Evolutionary conservation across 352 stramenopile genomes (phyloP).

Genomic region (Lagenidium sp.): DNA sequence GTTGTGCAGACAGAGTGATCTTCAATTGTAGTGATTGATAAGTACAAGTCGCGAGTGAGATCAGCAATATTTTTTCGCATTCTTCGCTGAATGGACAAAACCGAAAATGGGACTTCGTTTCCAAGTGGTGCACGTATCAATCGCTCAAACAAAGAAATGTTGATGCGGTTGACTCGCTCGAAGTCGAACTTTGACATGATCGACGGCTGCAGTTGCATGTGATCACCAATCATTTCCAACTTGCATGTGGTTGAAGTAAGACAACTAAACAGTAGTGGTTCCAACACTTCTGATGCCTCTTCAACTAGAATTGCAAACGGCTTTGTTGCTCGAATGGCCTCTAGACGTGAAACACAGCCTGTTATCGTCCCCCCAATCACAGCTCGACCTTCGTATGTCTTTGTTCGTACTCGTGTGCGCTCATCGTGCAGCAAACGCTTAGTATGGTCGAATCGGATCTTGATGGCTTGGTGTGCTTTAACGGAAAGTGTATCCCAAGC

Average conservation of each 20-base stretch:
- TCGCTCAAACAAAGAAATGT: slow-evolving; percentile 87
- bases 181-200: slow-evolving; percentile 84
- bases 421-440: slow-evolving; percentile 55
- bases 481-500: slow-evolving; percentile 15
- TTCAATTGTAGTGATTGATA: slow-evolving; percentile 70
- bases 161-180: slow-evolving; percentile 78
- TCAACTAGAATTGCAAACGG: slow-evolving; percentile 84
- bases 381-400: slow-evolving; percentile 75
- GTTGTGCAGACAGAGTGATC: slow-evolving; percentile 56
- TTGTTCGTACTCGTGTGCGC: slow-evolving; percentile 49
- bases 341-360: slow-evolving; percentile 72
- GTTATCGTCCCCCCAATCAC: slow-evolving; percentile 86
- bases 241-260: slow-evolving; percentile 78
- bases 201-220: slow-evolving; percentile 77
- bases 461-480: slow-evolving; percentile 16
- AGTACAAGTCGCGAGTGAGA: slow-evolving; percentile 77
- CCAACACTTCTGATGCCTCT: slow-evolving; percentile 83
- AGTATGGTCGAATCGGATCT: slow-evolving; percentile 11
- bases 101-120: slow-evolving; percentile 60
- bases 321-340: slow-evolving; percentile 74
- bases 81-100: slow-evolving; percentile 79
- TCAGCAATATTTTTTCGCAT: slow-evolving; percentile 87
- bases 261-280: slow-evolving; percentile 81
- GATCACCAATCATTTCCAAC: slow-evolving; percentile 86
- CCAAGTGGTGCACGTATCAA: slow-evolving; percentile 59